Evolutionary conservation across 2,329 filamentous ascomycete species (phyloP).

Genomic region (Aspergillus sp.): DNA sequence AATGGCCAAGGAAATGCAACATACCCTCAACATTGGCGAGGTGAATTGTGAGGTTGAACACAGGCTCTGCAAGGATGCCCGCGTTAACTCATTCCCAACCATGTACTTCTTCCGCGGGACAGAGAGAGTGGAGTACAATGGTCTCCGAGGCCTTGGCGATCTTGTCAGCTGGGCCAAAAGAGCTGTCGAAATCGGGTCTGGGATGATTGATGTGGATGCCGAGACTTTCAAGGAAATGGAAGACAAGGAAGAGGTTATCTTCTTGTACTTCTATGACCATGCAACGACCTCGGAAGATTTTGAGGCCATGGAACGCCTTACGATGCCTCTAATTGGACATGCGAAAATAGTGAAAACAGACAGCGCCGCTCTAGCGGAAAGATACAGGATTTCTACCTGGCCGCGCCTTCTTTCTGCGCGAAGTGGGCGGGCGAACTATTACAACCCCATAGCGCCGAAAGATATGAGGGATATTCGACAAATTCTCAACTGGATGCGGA

Average conservation of each 20-base stretch:
- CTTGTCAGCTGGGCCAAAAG: conserved; percentile 84
- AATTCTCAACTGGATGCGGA: conserved; percentile 90
- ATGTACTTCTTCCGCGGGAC: conserved; percentile 90
- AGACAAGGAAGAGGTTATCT: conserved; percentile 91
- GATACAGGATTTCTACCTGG: conserved; percentile 96
- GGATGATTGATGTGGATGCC: conserved; percentile 78
- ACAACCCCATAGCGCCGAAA: conserved; percentile 78
- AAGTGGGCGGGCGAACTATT: conserved; percentile 87
- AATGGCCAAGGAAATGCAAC: conserved; percentile 87
- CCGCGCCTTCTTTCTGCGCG: conserved; percentile 87
- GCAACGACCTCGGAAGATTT: conserved; percentile 94
- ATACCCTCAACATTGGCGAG: conserved; percentile 85
- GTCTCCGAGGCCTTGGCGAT: conserved; percentile 87
- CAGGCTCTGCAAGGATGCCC: conserved; percentile 88
- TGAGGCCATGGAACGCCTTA: conserved; percentile 78
- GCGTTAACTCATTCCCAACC: conserved; percentile 78
- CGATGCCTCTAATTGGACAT: conserved; percentile 84
- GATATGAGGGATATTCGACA: conserved; percentile 87
- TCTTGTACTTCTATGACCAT: conserved; percentile 96
- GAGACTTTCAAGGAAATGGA: conserved; percentile 77
- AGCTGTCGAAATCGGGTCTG: conserved; percentile 72
- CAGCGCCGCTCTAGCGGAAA: conserved; percentile 69
- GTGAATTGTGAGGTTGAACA: conserved; percentile 90
- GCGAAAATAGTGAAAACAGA: conserved; percentile 91
- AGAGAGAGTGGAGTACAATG: conserved; percentile 89